Conservation (phyloP, 805 yeast species). For the Lipomyces yamanashiensis region DNA sequence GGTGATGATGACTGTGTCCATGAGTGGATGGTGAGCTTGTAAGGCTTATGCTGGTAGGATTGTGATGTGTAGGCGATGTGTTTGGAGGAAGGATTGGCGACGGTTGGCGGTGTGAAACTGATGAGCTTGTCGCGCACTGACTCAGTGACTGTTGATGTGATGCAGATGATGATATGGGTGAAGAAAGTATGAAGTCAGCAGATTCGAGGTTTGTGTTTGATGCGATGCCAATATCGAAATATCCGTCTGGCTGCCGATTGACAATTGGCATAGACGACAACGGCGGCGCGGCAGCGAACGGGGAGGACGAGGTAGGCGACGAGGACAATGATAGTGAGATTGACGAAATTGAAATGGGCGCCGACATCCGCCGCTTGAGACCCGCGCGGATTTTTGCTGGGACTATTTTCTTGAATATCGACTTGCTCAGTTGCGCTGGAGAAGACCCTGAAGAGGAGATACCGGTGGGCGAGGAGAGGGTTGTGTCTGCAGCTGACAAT, state of each 20-base stretch:
- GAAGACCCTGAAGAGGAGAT: constrained; percentile 16
- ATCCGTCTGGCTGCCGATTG: constrained; percentile 11
- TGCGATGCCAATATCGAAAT: constrained; percentile 27
- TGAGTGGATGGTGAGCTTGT: constrained; percentile 4
- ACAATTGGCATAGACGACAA: not conserved
- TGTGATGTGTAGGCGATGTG: constrained; percentile 5
- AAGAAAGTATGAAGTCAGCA: constrained; percentile 2
- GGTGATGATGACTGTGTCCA: not conserved
- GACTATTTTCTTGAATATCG: constrained; percentile 30
- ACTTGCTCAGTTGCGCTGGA: constrained; percentile 22
- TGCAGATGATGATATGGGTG: no score
- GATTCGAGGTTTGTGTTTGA: constrained; percentile 30
- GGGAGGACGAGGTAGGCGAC: constrained; percentile 3
- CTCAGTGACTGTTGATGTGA: not conserved
- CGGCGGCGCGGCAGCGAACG: not conserved
- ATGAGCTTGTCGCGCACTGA: not conserved
- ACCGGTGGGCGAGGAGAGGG: not conserved
- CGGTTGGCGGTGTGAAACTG: not conserved
- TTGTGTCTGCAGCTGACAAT: not conserved
- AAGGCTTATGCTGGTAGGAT: not conserved
- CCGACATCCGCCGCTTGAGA: constrained; percentile 32
- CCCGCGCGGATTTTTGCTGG: constrained; percentile 30
- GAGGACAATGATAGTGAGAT: constrained; percentile 12
- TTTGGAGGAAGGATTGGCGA: constrained; percentile 3
- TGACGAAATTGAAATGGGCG: constrained; percentile 16